Evolutionary conservation across 176 grass and related monocot species (phyloP), one percentile per base, ranked within the genome.

Genomic region (Musa schizocarpa): DNA sequence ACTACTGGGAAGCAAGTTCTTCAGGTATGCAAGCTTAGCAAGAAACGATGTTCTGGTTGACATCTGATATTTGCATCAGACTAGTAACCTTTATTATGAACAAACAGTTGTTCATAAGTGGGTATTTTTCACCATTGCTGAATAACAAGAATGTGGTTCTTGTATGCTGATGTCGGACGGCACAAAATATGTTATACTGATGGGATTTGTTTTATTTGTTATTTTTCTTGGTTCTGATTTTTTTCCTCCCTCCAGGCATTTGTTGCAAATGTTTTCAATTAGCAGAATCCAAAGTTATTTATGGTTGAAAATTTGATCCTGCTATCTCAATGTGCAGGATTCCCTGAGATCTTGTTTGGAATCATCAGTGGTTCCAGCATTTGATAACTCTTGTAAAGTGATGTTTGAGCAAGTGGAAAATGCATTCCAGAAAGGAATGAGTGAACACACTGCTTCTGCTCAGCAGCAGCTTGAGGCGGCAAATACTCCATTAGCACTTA

Each of bases 381-480:
- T 98, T 85, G 95, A 93, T 78, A 77, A 92, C 56, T 91, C 95
- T 53, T 98, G 95, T 68, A 91, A 86, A 81, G 83, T 69, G 72
- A 93, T 91, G 85, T 91, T 93, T 1, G 86, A 91, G 52, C 95
- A 98, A 89, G 82, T 98, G 58, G 90, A 98, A 76, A 76, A 77
- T 73, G 57, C 90, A 76, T 93, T 98, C 76, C 95, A 93, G 72
- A 98, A 91, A 65, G 95, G 90, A 68, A 93, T 93, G 86, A 81
- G 83, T 68, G 95, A 98, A 78, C 84, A 98, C 72, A 85, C 78
- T 20, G 50, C 78, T 76, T 86, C 86, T 84, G 77, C 86, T 79
- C 80, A 93, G 80, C 84, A 98, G 78, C 95, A 89, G 71, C 54
- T 89, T 16, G 82, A 85, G 65, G 53, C 84, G 73, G 77, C 76